Conservation (phyloP, 2,329 filamentous ascomycete species). For the Tolypocladium nubicola region DNA sequence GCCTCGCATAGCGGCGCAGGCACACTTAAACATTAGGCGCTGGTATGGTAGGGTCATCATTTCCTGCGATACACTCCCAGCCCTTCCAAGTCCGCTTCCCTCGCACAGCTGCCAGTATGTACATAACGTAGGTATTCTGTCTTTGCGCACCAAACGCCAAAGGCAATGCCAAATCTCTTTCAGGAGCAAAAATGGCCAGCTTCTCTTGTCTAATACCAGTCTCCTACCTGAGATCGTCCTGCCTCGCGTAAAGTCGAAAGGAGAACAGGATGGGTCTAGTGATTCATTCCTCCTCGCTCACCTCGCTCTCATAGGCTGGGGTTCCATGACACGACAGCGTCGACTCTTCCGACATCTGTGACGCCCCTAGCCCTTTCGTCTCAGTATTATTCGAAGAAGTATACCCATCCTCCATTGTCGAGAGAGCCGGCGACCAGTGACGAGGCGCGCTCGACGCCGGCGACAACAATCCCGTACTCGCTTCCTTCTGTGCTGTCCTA, state of each 20-base stretch:
- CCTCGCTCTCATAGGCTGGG: neutral
- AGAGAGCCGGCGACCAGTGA: neutral
- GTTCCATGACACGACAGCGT: neutral
- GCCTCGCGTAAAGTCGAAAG: neutral
- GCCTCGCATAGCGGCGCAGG: too few species aligned
- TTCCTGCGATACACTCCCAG: neutral
- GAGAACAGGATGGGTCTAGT: neutral
- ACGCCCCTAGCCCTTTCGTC: neutral
- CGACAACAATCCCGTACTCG: neutral
- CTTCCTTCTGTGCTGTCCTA: neutral
- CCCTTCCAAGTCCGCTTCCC: neutral
- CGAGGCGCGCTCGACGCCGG: neutral
- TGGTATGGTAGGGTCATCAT: neutral
- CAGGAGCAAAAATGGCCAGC: neutral
- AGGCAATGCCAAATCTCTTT: neutral
- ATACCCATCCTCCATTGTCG: neutral
- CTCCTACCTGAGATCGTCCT: neutral
- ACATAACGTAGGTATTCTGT: neutral
- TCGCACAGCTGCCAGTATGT: neutral
- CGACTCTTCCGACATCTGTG: neutral
- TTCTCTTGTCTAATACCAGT: neutral
- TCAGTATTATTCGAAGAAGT: neutral
- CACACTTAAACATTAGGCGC: too few species aligned
- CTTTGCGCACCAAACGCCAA: neutral
- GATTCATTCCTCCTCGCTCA: neutral